Conservation (phyloP, 306 rosid species). For the Cicer cuneatum region DNA sequence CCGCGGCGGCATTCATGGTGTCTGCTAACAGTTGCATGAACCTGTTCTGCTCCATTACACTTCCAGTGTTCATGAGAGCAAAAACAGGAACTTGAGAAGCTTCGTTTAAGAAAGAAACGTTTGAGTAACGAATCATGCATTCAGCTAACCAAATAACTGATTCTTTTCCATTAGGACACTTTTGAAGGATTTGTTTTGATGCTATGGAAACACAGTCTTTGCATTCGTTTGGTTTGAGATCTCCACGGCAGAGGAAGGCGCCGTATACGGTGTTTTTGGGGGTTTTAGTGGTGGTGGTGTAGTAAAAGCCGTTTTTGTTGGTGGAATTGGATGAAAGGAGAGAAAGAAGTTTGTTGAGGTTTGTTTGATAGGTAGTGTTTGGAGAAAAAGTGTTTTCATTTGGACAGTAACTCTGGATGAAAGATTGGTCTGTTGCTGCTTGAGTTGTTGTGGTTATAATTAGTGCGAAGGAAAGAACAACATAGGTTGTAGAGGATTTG, state of each 20-base stretch:
- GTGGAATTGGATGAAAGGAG: slow-evolving; percentile 37
- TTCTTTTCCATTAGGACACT: slow-evolving; percentile 12
- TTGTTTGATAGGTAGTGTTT: slow-evolving; percentile 30
- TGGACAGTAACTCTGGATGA: background rate
- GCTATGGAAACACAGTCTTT: slow-evolving; percentile 45
- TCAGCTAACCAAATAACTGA: slow-evolving; percentile 43
- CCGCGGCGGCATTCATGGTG: background rate
- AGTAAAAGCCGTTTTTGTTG: slow-evolving; percentile 33
- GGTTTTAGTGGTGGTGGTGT: slow-evolving; percentile 4
- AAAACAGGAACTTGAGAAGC: background rate
- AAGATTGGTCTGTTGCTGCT: slow-evolving; percentile 22
- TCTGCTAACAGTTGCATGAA: slow-evolving; percentile 31
- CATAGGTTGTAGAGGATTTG: background rate
- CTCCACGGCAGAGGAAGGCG: slow-evolving; percentile 50
- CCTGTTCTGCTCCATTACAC: background rate
- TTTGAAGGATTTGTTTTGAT: background rate
- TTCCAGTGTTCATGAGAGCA: background rate
- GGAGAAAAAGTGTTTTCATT: slow-evolving; percentile 33
- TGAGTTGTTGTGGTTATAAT: background rate
- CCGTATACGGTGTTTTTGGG: slow-evolving; percentile 28
- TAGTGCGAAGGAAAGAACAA: slow-evolving; percentile 4
- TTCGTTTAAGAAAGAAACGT: slow-evolving; percentile 27
- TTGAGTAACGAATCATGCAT: slow-evolving; percentile 52
- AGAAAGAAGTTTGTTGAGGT: slow-evolving; percentile 36
- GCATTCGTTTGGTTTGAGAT: slow-evolving; percentile 3